phyloP scores from a whole-genome alignment of 2,329 filamentous ascomycete species.

The Scytalidium sp. region DNA sequence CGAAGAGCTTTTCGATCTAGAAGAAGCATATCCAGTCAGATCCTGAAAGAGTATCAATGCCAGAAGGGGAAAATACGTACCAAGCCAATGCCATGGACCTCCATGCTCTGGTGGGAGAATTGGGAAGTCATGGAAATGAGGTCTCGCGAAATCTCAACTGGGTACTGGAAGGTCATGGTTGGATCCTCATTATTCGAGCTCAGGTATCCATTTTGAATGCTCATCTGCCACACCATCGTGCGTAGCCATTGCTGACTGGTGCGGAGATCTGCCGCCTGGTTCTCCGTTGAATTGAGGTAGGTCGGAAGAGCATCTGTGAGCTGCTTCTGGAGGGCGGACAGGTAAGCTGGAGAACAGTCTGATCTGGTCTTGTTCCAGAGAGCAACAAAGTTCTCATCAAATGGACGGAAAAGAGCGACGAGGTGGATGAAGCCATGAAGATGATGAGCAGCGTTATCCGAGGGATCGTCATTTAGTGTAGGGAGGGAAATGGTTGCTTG shows the following conservation, averaged over 20 bases:
- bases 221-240: slow-evolving; percentile 61
- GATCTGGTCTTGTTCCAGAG: slow-evolving; percentile 64
- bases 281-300: slow-evolving; percentile 48
- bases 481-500: slow-evolving; percentile 68
- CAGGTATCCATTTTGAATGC: slow-evolving; percentile 50
- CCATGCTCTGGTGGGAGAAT: slow-evolving; percentile 70
- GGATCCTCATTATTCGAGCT: slow-evolving; percentile 46
- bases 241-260: slow-evolving; percentile 65
- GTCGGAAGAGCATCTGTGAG: slow-evolving; percentile 52
- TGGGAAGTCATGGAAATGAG: slow-evolving; percentile 64
- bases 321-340: slow-evolving; percentile 60
- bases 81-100: slow-evolving; percentile 71
- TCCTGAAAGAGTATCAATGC: not conserved
- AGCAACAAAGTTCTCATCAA: slow-evolving; percentile 62
- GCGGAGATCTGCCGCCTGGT: slow-evolving; percentile 51
- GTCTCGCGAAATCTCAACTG: slow-evolving; percentile 60
- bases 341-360: slow-evolving; percentile 54
- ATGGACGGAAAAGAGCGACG: slow-evolving; percentile 61
- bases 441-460: slow-evolving; percentile 50
- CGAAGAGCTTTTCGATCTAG: slow-evolving; percentile 76
- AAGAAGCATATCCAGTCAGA: slow-evolving; percentile 7
- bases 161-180: slow-evolving; percentile 59
- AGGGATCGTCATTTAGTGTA: slow-evolving; percentile 57
- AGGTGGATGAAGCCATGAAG: slow-evolving; percentile 57
- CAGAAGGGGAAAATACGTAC: slow-evolving; percentile 42